These are phyloP conservation scores for Sporothrix dimorphospora DNA, from an alignment of 2,329 filamentous ascomycete species.

Conservation along the genomic window DNA sequence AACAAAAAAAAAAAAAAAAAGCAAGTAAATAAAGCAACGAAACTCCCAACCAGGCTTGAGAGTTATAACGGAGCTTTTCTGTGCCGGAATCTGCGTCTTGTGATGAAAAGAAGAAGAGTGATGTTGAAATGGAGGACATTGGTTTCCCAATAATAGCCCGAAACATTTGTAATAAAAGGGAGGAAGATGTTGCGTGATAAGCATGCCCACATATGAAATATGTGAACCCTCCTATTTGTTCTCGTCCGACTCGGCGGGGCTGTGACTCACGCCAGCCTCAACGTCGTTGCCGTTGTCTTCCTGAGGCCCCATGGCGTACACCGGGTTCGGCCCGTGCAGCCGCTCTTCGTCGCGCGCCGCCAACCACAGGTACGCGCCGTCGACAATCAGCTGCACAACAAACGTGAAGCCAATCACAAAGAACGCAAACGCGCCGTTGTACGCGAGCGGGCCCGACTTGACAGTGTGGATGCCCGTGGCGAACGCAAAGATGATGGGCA, in stretches of 20 bases:
- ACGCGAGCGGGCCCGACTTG: constrained; percentile 24
- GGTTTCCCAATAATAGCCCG: too few relatives aligned
- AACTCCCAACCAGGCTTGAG: too few relatives aligned
- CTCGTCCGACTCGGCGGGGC: too few relatives aligned
- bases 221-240: not conserved
- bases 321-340: not conserved
- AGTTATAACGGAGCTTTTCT: too few relatives aligned
- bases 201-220: too few relatives aligned
- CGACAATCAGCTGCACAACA: constrained; percentile 26
- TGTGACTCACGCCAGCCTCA: not conserved
- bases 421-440: constrained; percentile 25
- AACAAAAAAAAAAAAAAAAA: too few relatives aligned
- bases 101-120: too few relatives aligned
- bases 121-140: too few relatives aligned
- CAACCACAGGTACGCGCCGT: constrained; percentile 13
- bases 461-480: constrained; percentile 27
- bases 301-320: not conserved
- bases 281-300: not conserved
- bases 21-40: too few relatives aligned
- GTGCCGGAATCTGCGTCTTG: too few relatives aligned
- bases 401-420: constrained; percentile 27
- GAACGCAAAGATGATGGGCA: constrained; percentile 28
- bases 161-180: too few relatives aligned
- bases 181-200: too few relatives aligned
- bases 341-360: not conserved